Percentiles rank a stretch among this genome's conserved stretches.
Conservation (phyloP, 805 yeast species). For the Citeromyces matritensis region DNA sequence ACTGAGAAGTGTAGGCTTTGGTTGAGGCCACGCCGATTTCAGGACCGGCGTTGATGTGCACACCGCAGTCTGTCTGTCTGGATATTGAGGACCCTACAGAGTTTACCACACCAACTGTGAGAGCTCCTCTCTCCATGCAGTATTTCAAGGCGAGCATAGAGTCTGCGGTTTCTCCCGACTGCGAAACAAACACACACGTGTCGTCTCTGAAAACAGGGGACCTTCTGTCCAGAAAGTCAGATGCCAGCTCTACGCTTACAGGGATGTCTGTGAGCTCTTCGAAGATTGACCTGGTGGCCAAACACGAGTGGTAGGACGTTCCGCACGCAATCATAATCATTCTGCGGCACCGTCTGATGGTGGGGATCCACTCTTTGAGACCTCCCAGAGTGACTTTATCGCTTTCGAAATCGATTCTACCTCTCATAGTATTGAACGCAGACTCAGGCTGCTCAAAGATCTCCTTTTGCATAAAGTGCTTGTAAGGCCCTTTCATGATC, state of each 20-base stretch:
- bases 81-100: conserved; percentile 95
- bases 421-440: conserved; percentile 97
- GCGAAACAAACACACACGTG: conserved; percentile 93
- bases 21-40: conserved; percentile 99
- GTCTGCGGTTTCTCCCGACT: conserved; percentile 98
- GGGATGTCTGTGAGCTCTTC: conserved; percentile 96
- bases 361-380: conserved; percentile 65
- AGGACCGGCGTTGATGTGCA: conserved; percentile 98
- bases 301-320: conserved; percentile 95
- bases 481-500: conserved; percentile 94
- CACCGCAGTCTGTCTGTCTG: conserved; percentile 97
- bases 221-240: conserved; percentile 86
- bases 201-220: conserved; percentile 99
- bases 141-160: conserved; percentile 89
- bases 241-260: conserved; percentile 82
- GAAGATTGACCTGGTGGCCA: conserved; percentile 91
- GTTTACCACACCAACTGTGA: conserved; percentile 95
- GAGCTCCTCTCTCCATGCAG: conserved; percentile 93
- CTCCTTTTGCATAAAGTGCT: conserved; percentile 97
- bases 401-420: conserved; percentile 87
- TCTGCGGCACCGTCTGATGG: conserved; percentile 88
- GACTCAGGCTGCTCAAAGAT: conserved; percentile 98
- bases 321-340: conserved; percentile 99
- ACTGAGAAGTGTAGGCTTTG: conserved; percentile 97
- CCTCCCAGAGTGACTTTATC: conserved; percentile 79